Conservation (phyloP, 306 rosid species). For the Dalbergia cochinchinensis region DNA sequence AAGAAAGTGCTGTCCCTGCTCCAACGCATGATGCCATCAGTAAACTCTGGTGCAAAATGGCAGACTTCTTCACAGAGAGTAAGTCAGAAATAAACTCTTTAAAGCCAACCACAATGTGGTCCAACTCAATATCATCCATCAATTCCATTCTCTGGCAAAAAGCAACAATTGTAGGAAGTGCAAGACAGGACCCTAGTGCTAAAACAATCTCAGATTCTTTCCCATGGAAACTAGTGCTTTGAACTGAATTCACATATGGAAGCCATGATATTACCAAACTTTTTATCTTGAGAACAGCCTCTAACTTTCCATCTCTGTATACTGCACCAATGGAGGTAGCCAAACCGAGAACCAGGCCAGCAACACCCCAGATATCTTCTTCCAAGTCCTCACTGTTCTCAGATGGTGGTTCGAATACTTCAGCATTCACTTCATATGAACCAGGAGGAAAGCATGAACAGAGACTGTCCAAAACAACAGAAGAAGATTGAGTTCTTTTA, state of each 20-base stretch:
- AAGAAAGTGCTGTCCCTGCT: conserved; percentile 80
- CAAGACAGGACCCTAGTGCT: conserved; percentile 89
- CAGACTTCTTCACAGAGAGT: conserved; percentile 65
- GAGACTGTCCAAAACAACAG: conserved; percentile 68
- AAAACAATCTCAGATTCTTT: conserved; percentile 59
- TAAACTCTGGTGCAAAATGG: conserved; percentile 68
- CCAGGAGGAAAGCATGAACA: conserved; percentile 62
- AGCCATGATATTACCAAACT: conserved; percentile 77
- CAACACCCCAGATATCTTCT: conserved; percentile 96
- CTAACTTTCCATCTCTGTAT: conserved; percentile 76
- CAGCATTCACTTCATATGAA: conserved; percentile 45
- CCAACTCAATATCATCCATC: conserved; percentile 70
- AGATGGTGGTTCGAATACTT: conserved; percentile 49
- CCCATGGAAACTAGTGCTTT: conserved; percentile 48
- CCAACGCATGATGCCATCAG: conserved; percentile 92
- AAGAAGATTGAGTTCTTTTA: conserved; percentile 65
- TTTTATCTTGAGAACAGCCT: conserved; percentile 79
- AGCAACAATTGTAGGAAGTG: conserved; percentile 75
- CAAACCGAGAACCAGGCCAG: conserved; percentile 95
- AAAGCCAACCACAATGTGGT: conserved; percentile 65
- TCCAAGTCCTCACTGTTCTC: conserved; percentile 63
- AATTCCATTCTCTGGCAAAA: conserved; percentile 88
- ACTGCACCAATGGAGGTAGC: conserved; percentile 72
- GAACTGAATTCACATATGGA: conserved; percentile 64
- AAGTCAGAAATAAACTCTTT: conserved; percentile 76